A percentile compares a stretch with the other conserved stretches of the same genome.
Conservation (phyloP, 179 eudicot species). For the Monotropa hypopitys region DNA sequence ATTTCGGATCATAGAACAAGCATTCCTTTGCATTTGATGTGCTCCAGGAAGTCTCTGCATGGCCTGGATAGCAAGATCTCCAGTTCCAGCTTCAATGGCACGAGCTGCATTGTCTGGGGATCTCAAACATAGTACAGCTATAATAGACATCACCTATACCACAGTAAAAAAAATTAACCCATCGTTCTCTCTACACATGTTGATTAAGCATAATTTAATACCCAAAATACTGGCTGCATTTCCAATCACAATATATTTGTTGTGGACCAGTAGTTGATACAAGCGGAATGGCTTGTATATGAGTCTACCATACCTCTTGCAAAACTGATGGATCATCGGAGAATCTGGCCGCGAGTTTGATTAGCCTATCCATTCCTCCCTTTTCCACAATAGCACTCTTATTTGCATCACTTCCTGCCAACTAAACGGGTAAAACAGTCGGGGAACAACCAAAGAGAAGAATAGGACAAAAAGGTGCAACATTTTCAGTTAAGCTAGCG, state of each 20-base stretch:
- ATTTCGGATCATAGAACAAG: conserved; percentile 88
- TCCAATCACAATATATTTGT: not conserved
- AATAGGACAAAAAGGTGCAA: not conserved
- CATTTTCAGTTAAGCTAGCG: not conserved
- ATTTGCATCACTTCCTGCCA: conserved; percentile 94
- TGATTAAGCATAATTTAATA: not conserved
- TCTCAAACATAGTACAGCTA: conserved; percentile 58
- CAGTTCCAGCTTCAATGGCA: conserved; percentile 95
- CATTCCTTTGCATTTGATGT: conserved; percentile 56
- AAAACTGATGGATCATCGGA: conserved; percentile 70
- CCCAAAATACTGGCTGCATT: not conserved
- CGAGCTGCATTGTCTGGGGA: conserved; percentile 73
- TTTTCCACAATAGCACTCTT: conserved; percentile 70
- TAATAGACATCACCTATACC: conserved; percentile 65
- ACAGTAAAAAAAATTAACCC: not conserved
- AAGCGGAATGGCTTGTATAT: not conserved
- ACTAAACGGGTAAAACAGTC: conserved; percentile 25
- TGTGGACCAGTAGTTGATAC: not conserved
- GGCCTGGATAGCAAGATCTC: conserved; percentile 84
- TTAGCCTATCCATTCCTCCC: conserved; percentile 69
- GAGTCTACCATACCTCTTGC: conserved; percentile 56
- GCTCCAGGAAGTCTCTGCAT: conserved; percentile 73
- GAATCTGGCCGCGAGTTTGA: conserved; percentile 57
- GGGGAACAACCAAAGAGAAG: not conserved
- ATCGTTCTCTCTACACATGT: not conserved